Conservation (phyloP, 225 moss, liverwort and hornwort genomes). For the Lunularia cruciata region DNA sequence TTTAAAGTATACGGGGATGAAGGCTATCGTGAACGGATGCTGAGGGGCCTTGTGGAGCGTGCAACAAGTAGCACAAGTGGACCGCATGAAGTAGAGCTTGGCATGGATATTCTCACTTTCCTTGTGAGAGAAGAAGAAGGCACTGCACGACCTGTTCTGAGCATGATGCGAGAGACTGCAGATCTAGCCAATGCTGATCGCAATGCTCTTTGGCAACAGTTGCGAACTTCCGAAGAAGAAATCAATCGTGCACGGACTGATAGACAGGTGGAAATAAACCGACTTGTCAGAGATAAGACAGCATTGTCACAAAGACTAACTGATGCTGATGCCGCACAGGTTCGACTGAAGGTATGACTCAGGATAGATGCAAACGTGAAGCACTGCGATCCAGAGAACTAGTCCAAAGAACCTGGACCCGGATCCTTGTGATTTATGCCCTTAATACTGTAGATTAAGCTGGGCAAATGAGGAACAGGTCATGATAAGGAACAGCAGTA, state of each 20-base stretch:
- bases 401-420: no score
- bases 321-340: conserved; percentile 92
- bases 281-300: conserved; percentile 84
- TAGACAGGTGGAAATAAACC: conserved; percentile 77
- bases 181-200: conserved; percentile 86
- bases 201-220: conserved; percentile 86
- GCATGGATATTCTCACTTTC: conserved; percentile 96
- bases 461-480: no score
- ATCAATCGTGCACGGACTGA: conserved; percentile 70
- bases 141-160: conserved; percentile 83
- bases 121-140: conserved; percentile 98
- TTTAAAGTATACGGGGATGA: conserved; percentile 99
- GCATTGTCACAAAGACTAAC: conserved; percentile 73
- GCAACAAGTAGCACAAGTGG: conserved; percentile 93
- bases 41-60: conserved; percentile 87
- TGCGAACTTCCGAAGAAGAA: conserved; percentile 86
- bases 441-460: no score
- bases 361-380: neutral
- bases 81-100: conserved; percentile 89
- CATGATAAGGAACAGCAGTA: no score
- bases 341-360: conserved; percentile 75
- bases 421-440: no score
- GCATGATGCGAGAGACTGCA: conserved; percentile 92
- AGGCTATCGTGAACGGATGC: conserved; percentile 95
- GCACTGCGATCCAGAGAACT: no score